Conservation (phyloP, 306 rosid species). For the Medicago truncatula region MtrunA17r5.0-ANR NC_053045.1:43347501-43348000, state of each 20-base stretch:
- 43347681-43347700: slow-evolving; percentile 43
- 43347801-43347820: slow-evolving; percentile 40
- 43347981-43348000: slow-evolving; percentile 80
- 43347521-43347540: no score
- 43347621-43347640: background rate
- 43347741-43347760: slow-evolving; percentile 18
- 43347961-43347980: slow-evolving; percentile 81
- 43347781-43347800: slow-evolving; percentile 53
- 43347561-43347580: background rate
- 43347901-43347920: slow-evolving; percentile 92
- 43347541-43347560: no score
- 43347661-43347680: slow-evolving; percentile 40
- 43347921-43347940: slow-evolving; percentile 73
- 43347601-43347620: no score
- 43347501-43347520: no score
- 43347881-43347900: slow-evolving; percentile 81
- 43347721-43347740: slow-evolving; percentile 36
- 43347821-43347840: slow-evolving; percentile 63
- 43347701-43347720: slow-evolving; percentile 15
- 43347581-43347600: background rate
- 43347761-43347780: slow-evolving; percentile 47
- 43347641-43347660: slow-evolving; percentile 53
- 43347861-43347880: slow-evolving; percentile 66
- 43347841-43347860: slow-evolving; percentile 74
- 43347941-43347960: slow-evolving; percentile 81